phyloP scores from a whole-genome alignment of 192 early-diverging fungal genomes.

The Gonapodya prolifera region DNA sequence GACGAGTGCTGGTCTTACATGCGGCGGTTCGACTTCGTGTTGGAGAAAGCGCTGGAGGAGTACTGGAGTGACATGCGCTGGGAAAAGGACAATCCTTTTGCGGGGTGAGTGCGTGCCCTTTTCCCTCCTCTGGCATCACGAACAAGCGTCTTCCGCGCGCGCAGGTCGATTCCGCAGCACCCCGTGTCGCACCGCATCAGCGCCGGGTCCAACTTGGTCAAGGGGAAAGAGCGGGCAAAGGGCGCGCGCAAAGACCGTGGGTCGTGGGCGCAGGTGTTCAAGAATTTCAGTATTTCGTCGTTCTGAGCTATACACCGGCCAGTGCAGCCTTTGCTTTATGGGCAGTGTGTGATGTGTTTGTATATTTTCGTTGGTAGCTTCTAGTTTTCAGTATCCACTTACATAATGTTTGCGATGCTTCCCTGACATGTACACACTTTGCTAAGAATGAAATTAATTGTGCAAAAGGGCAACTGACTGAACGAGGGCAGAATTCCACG shows the following conservation, averaged over 20 bases:
- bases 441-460: too few species aligned
- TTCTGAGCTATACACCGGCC: too few species aligned
- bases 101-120: slow-evolving; percentile 1
- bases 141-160: not conserved
- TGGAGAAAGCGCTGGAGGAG: not conserved
- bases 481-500: too few species aligned
- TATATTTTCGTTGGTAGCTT: too few species aligned
- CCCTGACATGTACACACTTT: too few species aligned
- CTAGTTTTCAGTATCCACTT: too few species aligned
- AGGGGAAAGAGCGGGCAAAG: not conserved
- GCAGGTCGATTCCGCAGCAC: not conserved
- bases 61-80: slow-evolving; percentile 1
- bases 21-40: not conserved
- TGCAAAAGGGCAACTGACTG: too few species aligned
- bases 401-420: too few species aligned
- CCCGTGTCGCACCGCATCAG: not conserved
- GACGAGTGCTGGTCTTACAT: slow-evolving; percentile 1
- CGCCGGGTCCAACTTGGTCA: not conserved
- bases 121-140: not conserved
- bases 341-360: too few species aligned
- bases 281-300: not conserved
- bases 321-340: too few species aligned
- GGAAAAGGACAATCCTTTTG: not conserved
- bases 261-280: not conserved
- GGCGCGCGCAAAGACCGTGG: not conserved